Conservation (phyloP, 345 rosid species). For the Populus ilicifolia region DNA sequence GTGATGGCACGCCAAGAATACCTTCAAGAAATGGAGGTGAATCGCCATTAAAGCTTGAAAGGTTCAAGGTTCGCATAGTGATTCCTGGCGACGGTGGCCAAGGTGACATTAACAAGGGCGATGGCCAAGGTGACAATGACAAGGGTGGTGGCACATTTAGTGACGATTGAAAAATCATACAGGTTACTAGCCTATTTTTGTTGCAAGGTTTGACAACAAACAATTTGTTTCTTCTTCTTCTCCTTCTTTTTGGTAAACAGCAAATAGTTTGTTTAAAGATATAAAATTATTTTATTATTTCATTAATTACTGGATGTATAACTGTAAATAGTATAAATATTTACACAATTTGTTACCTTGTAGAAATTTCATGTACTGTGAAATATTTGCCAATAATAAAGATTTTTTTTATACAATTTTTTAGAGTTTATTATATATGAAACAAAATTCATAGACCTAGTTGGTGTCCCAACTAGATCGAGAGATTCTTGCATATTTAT, state of each 20-base stretch:
- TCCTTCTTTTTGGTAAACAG: background rate
- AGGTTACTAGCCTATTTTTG: background rate
- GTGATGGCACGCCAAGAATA: slow-evolving; percentile 33
- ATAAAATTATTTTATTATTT: background rate
- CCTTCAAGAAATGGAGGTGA: slow-evolving; percentile 13
- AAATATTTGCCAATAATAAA: too few relatives aligned
- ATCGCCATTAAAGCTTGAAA: slow-evolving; percentile 20
- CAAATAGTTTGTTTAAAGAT: background rate
- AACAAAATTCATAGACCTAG: too few relatives aligned
- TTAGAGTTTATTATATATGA: too few relatives aligned
- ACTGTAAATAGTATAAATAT: background rate
- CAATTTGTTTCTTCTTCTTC: too few relatives aligned
- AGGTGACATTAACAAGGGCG: slow-evolving; percentile 9
- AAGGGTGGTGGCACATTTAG: background rate
- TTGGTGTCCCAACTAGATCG: too few relatives aligned
- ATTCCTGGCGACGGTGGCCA: slow-evolving; percentile 13
- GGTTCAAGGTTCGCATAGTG: slow-evolving; percentile 42
- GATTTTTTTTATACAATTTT: too few relatives aligned
- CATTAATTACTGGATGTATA: background rate
- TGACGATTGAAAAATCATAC: slow-evolving; percentile 8
- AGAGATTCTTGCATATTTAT: too few relatives aligned
- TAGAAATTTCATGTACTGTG: too few relatives aligned
- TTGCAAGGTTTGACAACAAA: background rate
- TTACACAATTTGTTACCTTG: background rate
- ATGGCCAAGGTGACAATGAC: slow-evolving; percentile 14